phyloP scores from a whole-genome alignment of 2,329 filamentous ascomycete species.

The Calonectria henricotiae region DNA sequence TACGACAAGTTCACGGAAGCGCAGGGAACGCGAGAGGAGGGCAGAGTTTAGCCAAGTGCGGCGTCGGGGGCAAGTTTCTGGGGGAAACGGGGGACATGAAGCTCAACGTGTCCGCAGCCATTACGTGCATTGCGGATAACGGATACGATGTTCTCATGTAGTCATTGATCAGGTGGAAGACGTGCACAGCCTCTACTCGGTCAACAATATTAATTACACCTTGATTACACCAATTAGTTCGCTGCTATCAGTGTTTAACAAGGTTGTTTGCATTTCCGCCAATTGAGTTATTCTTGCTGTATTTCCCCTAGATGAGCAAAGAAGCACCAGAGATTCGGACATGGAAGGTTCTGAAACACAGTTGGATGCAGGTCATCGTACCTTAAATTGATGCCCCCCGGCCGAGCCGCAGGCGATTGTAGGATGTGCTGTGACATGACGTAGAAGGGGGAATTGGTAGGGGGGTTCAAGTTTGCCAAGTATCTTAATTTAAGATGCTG shows the following conservation, averaged over 20 bases:
- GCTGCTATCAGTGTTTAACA: background rate
- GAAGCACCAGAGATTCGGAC: background rate
- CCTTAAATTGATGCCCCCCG: background rate
- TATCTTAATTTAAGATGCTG: slow-evolving; percentile 15
- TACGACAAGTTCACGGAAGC: background rate
- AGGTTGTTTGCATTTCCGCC: background rate
- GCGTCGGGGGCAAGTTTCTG: background rate
- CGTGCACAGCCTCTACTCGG: too few species aligned
- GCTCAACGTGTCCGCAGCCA: background rate
- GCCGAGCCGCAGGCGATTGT: background rate
- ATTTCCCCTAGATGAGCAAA: background rate
- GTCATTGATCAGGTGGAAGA: too few species aligned
- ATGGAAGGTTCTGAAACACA: background rate
- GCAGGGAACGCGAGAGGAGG: background rate
- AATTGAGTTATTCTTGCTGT: background rate
- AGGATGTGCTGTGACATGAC: slow-evolving; percentile 1
- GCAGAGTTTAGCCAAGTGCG: too few species aligned
- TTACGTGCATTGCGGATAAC: background rate
- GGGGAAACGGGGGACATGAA: background rate
- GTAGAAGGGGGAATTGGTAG: background rate
- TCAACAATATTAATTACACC: too few species aligned
- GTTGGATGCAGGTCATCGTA: background rate
- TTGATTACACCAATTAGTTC: background rate
- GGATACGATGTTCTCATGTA: too few species aligned
- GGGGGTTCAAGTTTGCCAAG: too few species aligned